These are phyloP conservation scores for Cercis canadensis DNA, from an alignment of 306 rosid species.

Conservation along the genomic window DNA sequence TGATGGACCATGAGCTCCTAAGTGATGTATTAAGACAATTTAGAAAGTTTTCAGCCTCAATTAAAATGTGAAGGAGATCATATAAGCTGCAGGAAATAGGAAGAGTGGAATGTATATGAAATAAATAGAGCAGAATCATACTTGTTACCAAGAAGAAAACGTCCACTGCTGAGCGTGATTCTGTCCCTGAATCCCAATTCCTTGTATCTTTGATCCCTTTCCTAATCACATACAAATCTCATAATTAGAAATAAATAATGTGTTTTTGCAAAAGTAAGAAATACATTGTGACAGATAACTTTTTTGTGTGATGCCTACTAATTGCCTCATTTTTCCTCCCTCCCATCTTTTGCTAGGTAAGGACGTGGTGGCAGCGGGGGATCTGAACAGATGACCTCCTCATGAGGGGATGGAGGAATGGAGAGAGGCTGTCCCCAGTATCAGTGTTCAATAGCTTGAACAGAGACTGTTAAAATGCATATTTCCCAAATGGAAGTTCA, in stretches of 20 bases:
- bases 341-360: too few species aligned
- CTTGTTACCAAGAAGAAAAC: slow-evolving; percentile 99
- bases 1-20: background rate
- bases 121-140: slow-evolving; percentile 47
- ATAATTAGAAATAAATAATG: slow-evolving; percentile 17
- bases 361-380: too few species aligned
- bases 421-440: too few species aligned
- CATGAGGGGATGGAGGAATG: too few species aligned
- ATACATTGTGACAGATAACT: slow-evolving; percentile 7
- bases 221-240: slow-evolving; percentile 54
- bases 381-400: too few species aligned
- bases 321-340: slow-evolving; percentile 9
- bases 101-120: slow-evolving; percentile 17
- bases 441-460: too few species aligned
- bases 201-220: slow-evolving; percentile 98
- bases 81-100: slow-evolving; percentile 22
- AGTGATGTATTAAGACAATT: background rate
- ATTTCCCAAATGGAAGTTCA: too few species aligned
- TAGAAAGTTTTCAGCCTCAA: background rate
- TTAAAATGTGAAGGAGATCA: slow-evolving; percentile 14
- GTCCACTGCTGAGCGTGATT: slow-evolving; percentile 99
- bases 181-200: slow-evolving; percentile 97
- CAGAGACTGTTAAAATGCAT: too few species aligned
- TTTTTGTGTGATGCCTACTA: slow-evolving; percentile 7
- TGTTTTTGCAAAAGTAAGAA: background rate